Percentiles rank a stretch among this genome's conserved stretches.
These are phyloP conservation scores for Botryosphaeria dothidea DNA, from an alignment of 2,329 filamentous ascomycete genomes.

Conservation along the genomic window DNA sequence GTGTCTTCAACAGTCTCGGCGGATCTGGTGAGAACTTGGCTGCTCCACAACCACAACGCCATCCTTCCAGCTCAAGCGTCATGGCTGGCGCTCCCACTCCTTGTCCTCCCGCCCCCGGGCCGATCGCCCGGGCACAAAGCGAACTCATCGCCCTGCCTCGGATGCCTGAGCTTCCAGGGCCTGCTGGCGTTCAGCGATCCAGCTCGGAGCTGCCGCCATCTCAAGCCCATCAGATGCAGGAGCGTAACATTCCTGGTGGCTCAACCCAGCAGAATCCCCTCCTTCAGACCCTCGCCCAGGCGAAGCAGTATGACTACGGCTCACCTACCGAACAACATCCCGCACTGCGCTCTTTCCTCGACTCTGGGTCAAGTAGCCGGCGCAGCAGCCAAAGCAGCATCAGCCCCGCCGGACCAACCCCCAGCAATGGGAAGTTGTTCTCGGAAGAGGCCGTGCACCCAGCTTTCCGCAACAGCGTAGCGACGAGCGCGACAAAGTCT, in stretches of 20 bases:
- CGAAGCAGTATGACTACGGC: not conserved
- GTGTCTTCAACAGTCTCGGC: conserved; percentile 31
- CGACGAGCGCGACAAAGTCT: not conserved
- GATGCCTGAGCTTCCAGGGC: conserved; percentile 3
- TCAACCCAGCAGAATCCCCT: not conserved
- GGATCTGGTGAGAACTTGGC: not conserved
- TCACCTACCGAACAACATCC: not conserved
- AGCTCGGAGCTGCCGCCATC: too few species aligned
- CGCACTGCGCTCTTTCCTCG: conserved; percentile 1
- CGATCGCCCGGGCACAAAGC: not conserved
- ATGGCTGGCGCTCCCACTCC: not conserved
- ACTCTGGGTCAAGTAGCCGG: not conserved
- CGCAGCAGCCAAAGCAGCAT: not conserved
- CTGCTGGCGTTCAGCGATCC: not conserved
- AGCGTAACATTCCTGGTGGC: not conserved
- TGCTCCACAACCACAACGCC: not conserved
- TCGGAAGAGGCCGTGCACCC: conserved; percentile 2
- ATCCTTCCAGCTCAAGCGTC: not conserved
- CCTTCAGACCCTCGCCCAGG: conserved; percentile 4
- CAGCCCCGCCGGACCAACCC: not conserved
- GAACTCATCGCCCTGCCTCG: conserved; percentile 7
- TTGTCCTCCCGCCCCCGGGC: not conserved
- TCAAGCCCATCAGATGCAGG: not conserved
- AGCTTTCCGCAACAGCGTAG: not conserved
- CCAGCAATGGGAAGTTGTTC: not conserved